A percentile compares a stretch with the other conserved stretches of the same genome.
Evolutionary conservation across 305 asterid species (phyloP).

Genomic region (Plantago lanceolata): DNA sequence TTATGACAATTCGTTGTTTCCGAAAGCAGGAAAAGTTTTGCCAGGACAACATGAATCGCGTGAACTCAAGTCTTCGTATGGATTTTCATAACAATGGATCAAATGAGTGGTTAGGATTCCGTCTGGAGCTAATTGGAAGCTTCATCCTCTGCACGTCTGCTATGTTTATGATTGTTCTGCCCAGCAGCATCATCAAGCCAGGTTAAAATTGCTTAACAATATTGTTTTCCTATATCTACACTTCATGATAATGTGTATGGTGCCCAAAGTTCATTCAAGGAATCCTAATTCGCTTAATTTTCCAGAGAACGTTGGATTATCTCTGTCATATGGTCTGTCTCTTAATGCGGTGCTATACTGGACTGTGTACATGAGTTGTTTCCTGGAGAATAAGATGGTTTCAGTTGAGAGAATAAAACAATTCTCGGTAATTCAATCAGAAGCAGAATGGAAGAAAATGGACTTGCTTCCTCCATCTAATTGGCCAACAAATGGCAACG

Average conservation of each 20-base stretch:
- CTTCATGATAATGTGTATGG: too few species aligned
- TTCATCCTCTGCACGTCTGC: conserved; percentile 79
- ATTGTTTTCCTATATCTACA: not conserved
- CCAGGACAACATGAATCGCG: conserved; percentile 69
- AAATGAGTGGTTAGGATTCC: conserved; percentile 93
- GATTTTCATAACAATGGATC: conserved; percentile 92
- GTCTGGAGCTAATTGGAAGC: conserved; percentile 81
- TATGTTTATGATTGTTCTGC: conserved; percentile 71
- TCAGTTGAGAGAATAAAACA: conserved; percentile 95
- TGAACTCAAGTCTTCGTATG: conserved; percentile 74
- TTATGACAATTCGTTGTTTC: conserved; percentile 87
- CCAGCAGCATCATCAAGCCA: conserved; percentile 92
- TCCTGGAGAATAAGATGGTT: conserved; percentile 88
- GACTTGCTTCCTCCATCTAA: conserved; percentile 57
- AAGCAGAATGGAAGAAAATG: conserved; percentile 75
- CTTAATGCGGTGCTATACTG: conserved; percentile 63
- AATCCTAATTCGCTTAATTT: conserved; percentile 15
- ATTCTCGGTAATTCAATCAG: conserved; percentile 70
- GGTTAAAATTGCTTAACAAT: conserved; percentile 37
- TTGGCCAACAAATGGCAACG: conserved; percentile 80
- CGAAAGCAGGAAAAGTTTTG: conserved; percentile 68
- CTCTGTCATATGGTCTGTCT: conserved; percentile 85
- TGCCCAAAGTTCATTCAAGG: not conserved
- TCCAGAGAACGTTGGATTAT: conserved; percentile 83
- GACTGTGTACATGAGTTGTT: conserved; percentile 69